Conservation (phyloP, 1,284 basidiomycete species). For the Omphalotus olearius region DNA sequence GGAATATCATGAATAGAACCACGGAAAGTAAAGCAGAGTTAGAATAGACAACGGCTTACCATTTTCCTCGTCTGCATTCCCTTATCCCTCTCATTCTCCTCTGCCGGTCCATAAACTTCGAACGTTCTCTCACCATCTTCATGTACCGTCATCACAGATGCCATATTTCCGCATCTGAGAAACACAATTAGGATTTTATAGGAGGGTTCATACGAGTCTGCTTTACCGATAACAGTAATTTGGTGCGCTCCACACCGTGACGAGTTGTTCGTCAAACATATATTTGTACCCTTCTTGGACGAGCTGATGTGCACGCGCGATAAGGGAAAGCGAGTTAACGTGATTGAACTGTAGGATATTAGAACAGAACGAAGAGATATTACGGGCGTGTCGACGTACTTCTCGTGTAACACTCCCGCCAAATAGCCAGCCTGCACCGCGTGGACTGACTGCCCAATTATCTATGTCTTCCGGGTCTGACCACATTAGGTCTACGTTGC, state of each 20-base stretch:
- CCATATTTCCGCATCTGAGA: conserved; percentile 59
- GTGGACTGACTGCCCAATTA: conserved; percentile 92
- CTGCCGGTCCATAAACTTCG: conserved; percentile 79
- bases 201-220: too few species aligned
- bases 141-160: conserved; percentile 69
- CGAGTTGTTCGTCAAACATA: conserved; percentile 93
- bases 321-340: conserved; percentile 78
- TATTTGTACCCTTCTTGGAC: conserved; percentile 98
- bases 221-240: conserved; percentile 83
- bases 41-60: conserved; percentile 37
- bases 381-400: conserved; percentile 35
- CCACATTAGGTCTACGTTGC: conserved; percentile 85
- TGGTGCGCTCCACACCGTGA: conserved; percentile 97
- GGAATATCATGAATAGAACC: neutral
- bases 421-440: conserved; percentile 97
- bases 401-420: conserved; percentile 84
- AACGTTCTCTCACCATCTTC: conserved; percentile 66
- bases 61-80: conserved; percentile 59
- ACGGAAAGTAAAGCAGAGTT: neutral
- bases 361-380: neutral
- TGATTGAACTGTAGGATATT: conserved; percentile 74
- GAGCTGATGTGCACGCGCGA: conserved; percentile 92
- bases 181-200: too few species aligned
- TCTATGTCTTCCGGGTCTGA: conserved; percentile 96
- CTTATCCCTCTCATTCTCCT: conserved; percentile 81